Evolutionary conservation across 2,329 filamentous ascomycete genomes (phyloP), one percentile per base, ranked within the genome.

Genomic region (Penicillium expansum): DNA sequence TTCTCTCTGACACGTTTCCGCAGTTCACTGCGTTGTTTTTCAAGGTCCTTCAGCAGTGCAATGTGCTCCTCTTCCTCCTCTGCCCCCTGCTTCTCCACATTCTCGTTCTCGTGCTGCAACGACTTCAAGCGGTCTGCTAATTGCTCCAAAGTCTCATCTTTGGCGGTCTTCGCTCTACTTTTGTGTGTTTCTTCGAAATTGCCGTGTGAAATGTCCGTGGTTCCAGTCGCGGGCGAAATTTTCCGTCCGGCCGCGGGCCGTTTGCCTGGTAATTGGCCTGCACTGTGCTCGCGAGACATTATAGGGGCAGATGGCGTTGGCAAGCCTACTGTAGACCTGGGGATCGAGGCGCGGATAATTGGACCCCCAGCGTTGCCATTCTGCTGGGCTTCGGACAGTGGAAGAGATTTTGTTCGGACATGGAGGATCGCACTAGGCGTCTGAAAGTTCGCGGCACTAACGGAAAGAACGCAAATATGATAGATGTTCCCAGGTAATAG

Each of bases 371-470:
- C 60, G 38, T 64, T 58, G 38, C 66, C 68, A 65, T 75, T 72
- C 56, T 73, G 69, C 51, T 76, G 71, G 35, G 65, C 60, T 48
- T 68, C 71, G 43, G 69, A 71, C 14, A 70, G 57, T 52, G 75
- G 66, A 69, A 86, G 64, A 78, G 81, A 69, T 79, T 83, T 72
- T 45, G 94, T 97, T 66, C 89, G 85, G 53, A 99, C 80, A 53
- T 94, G 89, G 62, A 97, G 87, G 37, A 95, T 86, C 5, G 86
- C 83, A 72, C 94, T 97, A 37, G 91, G 89, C 0, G 92, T 91
- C 70, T 96, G 91, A 68, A 97, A 97, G 73, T 94, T 95, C 65
- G 92, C 91, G 30, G 88, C 85, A 48, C 93, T 96, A 52, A 97
- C 89, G 38, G 93, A 91, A 64, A 97, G 90, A 52, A 97, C 91